Base-by-base conservation (phyloP, 306 rosid species). In the Hippophae tibetana region DNA sequence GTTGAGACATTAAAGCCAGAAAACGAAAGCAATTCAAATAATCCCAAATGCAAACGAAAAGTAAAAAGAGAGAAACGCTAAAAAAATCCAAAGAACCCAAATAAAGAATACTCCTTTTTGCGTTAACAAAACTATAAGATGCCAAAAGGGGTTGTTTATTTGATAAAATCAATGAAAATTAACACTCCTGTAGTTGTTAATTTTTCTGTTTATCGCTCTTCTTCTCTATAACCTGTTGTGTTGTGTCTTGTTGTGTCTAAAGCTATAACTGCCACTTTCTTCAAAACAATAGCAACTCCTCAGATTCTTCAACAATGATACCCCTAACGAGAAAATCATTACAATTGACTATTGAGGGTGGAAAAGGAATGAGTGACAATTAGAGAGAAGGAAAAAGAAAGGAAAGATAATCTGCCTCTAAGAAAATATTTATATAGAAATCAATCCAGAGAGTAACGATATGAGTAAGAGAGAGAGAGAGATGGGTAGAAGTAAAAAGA, bases 311-410 rank as follows among this genome's bases (percentile, higher is more conserved):
- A 63, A 76, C 79, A 76, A 76, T 63, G 79, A 82, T 77, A 62
- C 83, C 81, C 73, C 56, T 72, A 76, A 77, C 79, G 76, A 77
- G 82, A 74, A 75, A 82, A 82, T 82, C 79, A 78, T 80, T 78
- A 70, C 5, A 2, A 31, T 31, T 31, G 38, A 31, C 70, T 69
- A 76, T 69, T 73, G 71, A 77, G 69, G 68, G 57, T 45, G 68
- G 74, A 71, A 72, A 62, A 31, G 38, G 38, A 31, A 31, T 31
- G 38, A 31, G 38, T 31, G 38, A 31, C 5, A 2, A 31, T 2
- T 31, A 31, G 38, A 41, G 31, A 11, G 18, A 55, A 5, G 47
- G 46, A 25, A 54, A 56, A 7, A 54, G 51, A 56, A 7, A 12
- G 13, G 6, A 63, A 58, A 51, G 11, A 42, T 61, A n/a, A 42